Conservation (phyloP, 139 green algal species). For the Astrephomene gubernaculifera region DNA sequence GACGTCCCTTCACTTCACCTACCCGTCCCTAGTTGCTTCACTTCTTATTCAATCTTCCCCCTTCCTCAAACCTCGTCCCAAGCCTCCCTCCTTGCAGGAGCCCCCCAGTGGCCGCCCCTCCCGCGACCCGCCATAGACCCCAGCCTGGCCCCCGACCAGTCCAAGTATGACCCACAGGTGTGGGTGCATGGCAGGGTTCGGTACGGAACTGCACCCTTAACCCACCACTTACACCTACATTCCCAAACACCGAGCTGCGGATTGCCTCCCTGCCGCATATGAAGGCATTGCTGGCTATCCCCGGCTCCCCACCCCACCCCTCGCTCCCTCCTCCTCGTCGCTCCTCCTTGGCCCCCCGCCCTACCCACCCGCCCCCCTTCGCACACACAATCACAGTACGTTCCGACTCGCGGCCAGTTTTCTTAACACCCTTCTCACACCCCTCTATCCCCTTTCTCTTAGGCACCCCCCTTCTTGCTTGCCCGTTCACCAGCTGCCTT, state of each 20-base stretch:
- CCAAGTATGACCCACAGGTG: slow-evolving; percentile 77
- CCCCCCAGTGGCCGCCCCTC: not conserved
- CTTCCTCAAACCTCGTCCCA: not conserved
- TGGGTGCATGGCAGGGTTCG: no score
- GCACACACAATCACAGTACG: no score
- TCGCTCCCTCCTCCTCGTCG: not conserved
- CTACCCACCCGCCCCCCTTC: no score
- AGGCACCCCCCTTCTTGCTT: not conserved
- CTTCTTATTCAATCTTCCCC: not conserved
- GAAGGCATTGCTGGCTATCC: not conserved
- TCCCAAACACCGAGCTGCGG: not conserved
- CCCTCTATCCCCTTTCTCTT: no score
- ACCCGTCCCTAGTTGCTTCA: no score
- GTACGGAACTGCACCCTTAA: no score
- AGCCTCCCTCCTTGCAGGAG: not conserved
- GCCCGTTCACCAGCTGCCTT: not conserved
- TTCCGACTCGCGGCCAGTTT: no score
- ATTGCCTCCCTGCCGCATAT: not conserved
- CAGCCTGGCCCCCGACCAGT: slow-evolving; percentile 75
- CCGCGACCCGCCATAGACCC: slow-evolving; percentile 47
- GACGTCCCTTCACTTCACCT: no score
- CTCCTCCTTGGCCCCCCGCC: not conserved
- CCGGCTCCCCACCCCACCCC: not conserved
- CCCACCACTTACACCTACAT: no score
- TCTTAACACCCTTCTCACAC: no score